Percentiles rank a stretch among this genome's conserved stretches.
Evolutionary conservation across 1,284 basidiomycete genomes (phyloP).

Genomic region (Hymenochaete sp.): DNA sequence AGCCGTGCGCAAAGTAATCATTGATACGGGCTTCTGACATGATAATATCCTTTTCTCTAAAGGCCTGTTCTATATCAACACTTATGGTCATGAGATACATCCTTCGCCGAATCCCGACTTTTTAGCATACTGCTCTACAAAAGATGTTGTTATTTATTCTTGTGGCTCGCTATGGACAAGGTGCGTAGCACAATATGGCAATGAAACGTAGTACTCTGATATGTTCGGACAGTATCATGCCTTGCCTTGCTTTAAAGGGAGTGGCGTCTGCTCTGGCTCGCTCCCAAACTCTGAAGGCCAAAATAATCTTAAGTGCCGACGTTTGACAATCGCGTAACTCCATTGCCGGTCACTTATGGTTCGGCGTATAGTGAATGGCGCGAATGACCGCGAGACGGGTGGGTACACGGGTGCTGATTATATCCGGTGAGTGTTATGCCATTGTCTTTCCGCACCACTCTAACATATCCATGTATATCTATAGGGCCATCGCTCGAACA

Average conservation of each 20-base stretch:
- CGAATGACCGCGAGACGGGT: slow-evolving; percentile 86
- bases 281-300: slow-evolving; percentile 65
- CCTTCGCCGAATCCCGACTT: slow-evolving; percentile 83
- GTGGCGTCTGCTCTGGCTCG: slow-evolving; percentile 75
- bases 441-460: slow-evolving; percentile 16
- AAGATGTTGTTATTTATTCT: slow-evolving; percentile 77
- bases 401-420: slow-evolving; percentile 83
- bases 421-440: slow-evolving; percentile 43
- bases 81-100: slow-evolving; percentile 85
- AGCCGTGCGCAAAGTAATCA: slow-evolving; percentile 15
- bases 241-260: slow-evolving; percentile 81
- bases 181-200: slow-evolving; percentile 28
- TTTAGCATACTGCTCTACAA: slow-evolving; percentile 53
- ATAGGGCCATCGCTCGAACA: slow-evolving; percentile 60
- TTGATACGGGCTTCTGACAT: background rate
- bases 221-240: slow-evolving; percentile 58
- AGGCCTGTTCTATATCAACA: slow-evolving; percentile 91
- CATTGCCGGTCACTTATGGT: slow-evolving; percentile 5
- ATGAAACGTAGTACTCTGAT: background rate
- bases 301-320: slow-evolving; percentile 63
- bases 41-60: slow-evolving; percentile 1
- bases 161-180: slow-evolving; percentile 93
- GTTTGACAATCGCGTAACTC: background rate
- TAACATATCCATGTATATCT: slow-evolving; percentile 10
- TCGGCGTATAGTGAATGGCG: slow-evolving; percentile 62